Evolutionary conservation across 2,329 filamentous ascomycete species (phyloP).

Genomic region (Scedosporium apiospermum): DNA sequence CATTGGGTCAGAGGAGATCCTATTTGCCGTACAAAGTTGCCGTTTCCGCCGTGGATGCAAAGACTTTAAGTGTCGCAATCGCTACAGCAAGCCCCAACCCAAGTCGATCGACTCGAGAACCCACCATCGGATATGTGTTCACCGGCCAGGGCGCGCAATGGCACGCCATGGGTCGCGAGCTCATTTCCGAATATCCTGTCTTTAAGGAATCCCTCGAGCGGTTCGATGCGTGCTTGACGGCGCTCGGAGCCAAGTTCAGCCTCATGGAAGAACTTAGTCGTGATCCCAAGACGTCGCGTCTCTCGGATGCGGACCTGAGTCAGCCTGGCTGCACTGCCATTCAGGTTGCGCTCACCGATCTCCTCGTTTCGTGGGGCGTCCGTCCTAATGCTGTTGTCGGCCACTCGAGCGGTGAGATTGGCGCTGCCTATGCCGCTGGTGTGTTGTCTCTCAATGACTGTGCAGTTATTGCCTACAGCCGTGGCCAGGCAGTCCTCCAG

Average conservation of each 20-base stretch:
- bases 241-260: not conserved
- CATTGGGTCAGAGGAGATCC: not conserved
- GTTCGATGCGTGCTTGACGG: not conserved
- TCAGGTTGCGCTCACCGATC: constrained; percentile 30
- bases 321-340: constrained; percentile 34
- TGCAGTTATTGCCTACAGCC: constrained; percentile 21
- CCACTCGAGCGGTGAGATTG: constrained; percentile 29
- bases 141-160: not conserved
- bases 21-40: not conserved
- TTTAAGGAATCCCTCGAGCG: constrained; percentile 12
- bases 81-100: not conserved
- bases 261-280: constrained; percentile 8
- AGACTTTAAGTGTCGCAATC: not conserved
- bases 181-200: constrained; percentile 7
- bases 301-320: constrained; percentile 17
- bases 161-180: not conserved
- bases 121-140: constrained; percentile 1
- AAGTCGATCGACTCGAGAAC: not conserved
- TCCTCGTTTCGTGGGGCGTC: constrained; percentile 20
- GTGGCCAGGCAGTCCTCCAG: constrained; percentile 14
- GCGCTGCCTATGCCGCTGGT: constrained; percentile 24
- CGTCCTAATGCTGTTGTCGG: constrained; percentile 21
- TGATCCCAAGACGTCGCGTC: constrained; percentile 10
- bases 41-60: not conserved
- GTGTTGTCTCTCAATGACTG: constrained; percentile 16